Evolutionary conservation across 2,329 filamentous ascomycete species (phyloP), one percentile per base, ranked within the genome.

Genomic region (Dothideomycetes sp.): DNA sequence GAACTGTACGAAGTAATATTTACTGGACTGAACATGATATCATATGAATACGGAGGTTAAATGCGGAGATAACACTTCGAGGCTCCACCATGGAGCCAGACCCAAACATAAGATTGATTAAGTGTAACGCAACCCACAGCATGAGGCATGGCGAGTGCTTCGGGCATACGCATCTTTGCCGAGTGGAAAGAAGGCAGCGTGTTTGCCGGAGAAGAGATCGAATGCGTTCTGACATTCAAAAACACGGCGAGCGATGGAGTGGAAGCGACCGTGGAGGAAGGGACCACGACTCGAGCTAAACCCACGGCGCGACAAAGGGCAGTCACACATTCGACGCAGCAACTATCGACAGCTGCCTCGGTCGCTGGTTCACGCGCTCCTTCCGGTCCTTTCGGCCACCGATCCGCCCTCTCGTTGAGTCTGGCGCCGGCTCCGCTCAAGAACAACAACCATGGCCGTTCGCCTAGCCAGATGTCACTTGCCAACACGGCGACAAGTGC

Each of bases 171-270:
- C 62, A 89, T 95, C 64, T 94, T 89, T 62, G 85, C 98, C 62
- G 80, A 82, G 67, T 98, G 89, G 84, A 82, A 86, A 61, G 84
- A 94, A 59, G 80, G 89, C 62, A 88, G 84, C 47, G 85, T 98
- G 54, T 98, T 96, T 65, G 85, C 91, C 43, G 91, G 91, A 63
- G 91, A 98, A 70, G 83, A 94, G 57, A 76, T 96, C 57, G 84
- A 88, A 66, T 96, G 91, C 65, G 87, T 81, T 51, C 94, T 98
- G 61, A 95, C 85, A 36, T 98, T 98, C 67, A 89, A 83, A 65
- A 98, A 98, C 60, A 74, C 88, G 35, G 68, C 73, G 20, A 61
- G 55, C 48, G 72, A 76, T 16, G 54, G 56, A n/a, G 48, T 44
- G 50, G 55, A 47, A 55, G 53, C 40, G 51, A 53, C 31, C 45